Evolutionary conservation across 2,329 filamentous ascomycete genomes (phyloP).

Genomic region (Stagonosporopsis chrysanthemi): DNA sequence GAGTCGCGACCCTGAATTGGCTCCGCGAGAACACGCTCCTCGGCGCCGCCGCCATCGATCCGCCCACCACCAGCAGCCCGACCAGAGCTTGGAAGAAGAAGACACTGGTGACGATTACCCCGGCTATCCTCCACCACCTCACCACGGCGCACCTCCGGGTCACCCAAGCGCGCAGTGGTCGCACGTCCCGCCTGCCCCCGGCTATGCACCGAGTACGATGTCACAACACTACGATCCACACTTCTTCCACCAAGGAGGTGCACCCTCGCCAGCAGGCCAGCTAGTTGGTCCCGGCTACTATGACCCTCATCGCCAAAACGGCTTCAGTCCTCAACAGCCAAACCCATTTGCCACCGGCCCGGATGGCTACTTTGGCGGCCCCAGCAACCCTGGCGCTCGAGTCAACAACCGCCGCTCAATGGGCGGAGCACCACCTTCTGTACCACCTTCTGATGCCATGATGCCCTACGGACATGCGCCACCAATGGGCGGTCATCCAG

Average conservation of each 20-base stretch:
- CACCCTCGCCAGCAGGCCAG: conserved; percentile 35
- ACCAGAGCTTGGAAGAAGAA: conserved; percentile 26
- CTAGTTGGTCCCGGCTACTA: conserved; percentile 46
- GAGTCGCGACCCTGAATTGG: conserved; percentile 28
- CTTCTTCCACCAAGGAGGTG: conserved; percentile 31
- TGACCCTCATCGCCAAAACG: conserved; percentile 35
- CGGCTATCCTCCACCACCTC: conserved; percentile 45
- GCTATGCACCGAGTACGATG: conserved; percentile 50
- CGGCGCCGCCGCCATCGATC: conserved; percentile 46
- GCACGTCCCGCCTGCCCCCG: conserved; percentile 46
- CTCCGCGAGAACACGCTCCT: conserved; percentile 39
- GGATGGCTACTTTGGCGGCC: conserved; percentile 46
- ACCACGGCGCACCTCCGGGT: conserved; percentile 40
- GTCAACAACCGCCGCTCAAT: conserved; percentile 48
- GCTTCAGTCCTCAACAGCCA: conserved; percentile 32
- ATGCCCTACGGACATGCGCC: conserved; percentile 39
- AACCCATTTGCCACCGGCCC: conserved; percentile 51
- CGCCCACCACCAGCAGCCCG: conserved; percentile 40
- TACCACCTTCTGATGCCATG: conserved; percentile 37
- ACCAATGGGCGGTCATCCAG: conserved; percentile 22
- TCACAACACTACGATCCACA: conserved; percentile 45
- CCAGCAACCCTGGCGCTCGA: conserved; percentile 16
- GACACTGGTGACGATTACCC: conserved; percentile 57
- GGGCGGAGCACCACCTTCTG: conserved; percentile 30
- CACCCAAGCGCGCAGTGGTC: conserved; percentile 48